phyloP scores from a whole-genome alignment of 306 rosid species.

The Sicyos baderoa region DNA sequence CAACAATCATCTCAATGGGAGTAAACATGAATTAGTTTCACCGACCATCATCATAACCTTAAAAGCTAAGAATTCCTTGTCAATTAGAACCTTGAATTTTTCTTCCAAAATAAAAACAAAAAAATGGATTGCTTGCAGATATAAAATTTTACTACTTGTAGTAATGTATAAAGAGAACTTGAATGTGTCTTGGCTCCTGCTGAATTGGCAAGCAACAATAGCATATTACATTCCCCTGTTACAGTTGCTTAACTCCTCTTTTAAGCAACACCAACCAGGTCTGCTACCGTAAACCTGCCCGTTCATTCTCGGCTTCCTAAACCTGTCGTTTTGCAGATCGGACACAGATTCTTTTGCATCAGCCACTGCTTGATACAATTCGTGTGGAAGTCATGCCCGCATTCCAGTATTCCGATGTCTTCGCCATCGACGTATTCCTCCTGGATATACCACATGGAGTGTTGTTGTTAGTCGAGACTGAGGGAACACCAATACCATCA shows the following conservation, averaged over 20 bases:
- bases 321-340: slow-evolving; percentile 88
- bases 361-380: slow-evolving; percentile 79
- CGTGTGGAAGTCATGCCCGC: slow-evolving; percentile 77
- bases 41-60: slow-evolving; percentile 9
- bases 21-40: slow-evolving; percentile 19
- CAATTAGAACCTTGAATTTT: slow-evolving; percentile 19
- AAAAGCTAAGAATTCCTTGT: slow-evolving; percentile 15
- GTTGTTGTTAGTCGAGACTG: neutral
- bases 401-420: slow-evolving; percentile 60
- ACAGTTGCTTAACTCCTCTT: neutral
- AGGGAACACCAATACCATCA: neutral
- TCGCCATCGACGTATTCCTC: slow-evolving; percentile 66
- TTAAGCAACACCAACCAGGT: neutral
- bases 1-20: slow-evolving; percentile 19
- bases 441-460: slow-evolving; percentile 26
- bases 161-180: slow-evolving; percentile 14
- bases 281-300: neutral
- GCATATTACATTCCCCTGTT: no score
- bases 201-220: slow-evolving; percentile 7
- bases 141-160: slow-evolving; percentile 16
- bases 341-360: slow-evolving; percentile 80
- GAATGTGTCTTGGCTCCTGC: neutral
- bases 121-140: slow-evolving; percentile 12
- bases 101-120: slow-evolving; percentile 6
- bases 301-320: slow-evolving; percentile 42